Conservation (phyloP, 495 filamentous ascomycete genomes). For the Talaromyces liani region DNA sequence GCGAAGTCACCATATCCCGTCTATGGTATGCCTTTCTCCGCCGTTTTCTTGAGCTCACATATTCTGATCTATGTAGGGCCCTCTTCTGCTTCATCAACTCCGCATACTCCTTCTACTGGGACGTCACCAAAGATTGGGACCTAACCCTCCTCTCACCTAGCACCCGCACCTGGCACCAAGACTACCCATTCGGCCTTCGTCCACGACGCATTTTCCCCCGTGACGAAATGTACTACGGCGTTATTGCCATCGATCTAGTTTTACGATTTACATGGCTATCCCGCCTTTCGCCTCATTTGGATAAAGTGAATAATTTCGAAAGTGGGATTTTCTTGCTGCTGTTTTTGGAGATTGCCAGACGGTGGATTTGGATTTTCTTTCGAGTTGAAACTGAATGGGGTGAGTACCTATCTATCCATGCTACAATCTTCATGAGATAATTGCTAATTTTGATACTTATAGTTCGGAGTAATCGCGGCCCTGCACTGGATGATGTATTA, state of each 20-base stretch:
- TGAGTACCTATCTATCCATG: conserved; percentile 31
- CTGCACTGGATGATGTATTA: conserved; percentile 45
- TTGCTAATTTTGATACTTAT: too few relatives aligned
- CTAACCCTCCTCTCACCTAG: conserved; percentile 64
- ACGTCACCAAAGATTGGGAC: conserved; percentile 95
- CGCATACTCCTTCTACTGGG: conserved; percentile 95
- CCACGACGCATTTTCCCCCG: conserved; percentile 61
- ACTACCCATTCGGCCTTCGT: conserved; percentile 72
- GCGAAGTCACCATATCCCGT: conserved; percentile 48
- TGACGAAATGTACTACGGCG: conserved; percentile 69
- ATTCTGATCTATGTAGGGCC: conserved; percentile 27
- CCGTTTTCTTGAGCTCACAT: not conserved
- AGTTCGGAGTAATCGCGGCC: conserved; percentile 50
- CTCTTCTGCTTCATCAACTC: conserved; percentile 69
- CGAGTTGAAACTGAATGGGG: conserved; percentile 90
- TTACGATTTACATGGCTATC: conserved; percentile 86
- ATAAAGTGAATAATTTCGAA: conserved; percentile 78
- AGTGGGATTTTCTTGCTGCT: conserved; percentile 82
- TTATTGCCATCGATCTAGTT: conserved; percentile 68
- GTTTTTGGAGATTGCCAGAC: conserved; percentile 72
- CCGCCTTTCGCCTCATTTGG: conserved; percentile 72
- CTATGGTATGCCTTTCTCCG: conserved; percentile 39
- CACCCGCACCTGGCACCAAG: conserved; percentile 41
- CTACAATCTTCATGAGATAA: too few relatives aligned
- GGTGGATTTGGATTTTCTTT: conserved; percentile 98